phyloP scores from a whole-genome alignment of 108 stramenopile species.

The Discostella pseudostelligera region DNA sequence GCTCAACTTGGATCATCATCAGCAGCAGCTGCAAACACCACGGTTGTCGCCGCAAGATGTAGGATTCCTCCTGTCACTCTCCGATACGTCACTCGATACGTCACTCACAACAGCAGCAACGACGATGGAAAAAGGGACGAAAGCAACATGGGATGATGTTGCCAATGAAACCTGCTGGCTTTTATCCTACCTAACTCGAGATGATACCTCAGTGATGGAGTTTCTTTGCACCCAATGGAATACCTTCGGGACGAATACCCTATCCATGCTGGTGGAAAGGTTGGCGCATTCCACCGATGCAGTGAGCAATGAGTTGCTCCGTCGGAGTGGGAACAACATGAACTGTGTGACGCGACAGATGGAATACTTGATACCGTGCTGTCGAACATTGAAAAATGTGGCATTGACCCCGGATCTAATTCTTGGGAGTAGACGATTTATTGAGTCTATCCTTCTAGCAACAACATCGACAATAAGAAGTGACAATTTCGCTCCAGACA shows the following conservation, averaged over 20 bases:
- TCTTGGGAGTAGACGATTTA: conserved; percentile 3
- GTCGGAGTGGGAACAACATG: background rate
- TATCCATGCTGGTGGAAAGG: conserved; percentile 1
- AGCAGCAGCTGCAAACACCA: background rate
- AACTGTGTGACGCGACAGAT: background rate
- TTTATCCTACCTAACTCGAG: conserved; percentile 14
- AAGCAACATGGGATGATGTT: conserved; percentile 25
- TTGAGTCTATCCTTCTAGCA: conserved; percentile 5
- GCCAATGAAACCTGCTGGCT: conserved; percentile 42
- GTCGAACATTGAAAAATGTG: conserved; percentile 29
- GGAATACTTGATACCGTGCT: conserved; percentile 21
- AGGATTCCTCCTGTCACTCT: conserved; percentile 1
- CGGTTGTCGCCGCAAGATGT: conserved; percentile 7
- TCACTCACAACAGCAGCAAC: background rate
- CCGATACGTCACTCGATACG: background rate
- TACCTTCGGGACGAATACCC: background rate
- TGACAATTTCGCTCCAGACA: background rate
- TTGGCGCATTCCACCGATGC: conserved; percentile 21
- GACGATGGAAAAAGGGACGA: background rate
- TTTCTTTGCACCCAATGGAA: conserved; percentile 5
- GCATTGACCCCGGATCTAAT: conserved; percentile 1
- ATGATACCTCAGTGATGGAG: conserved; percentile 11
- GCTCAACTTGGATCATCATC: too few species aligned
- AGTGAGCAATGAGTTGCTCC: background rate
- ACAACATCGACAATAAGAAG: background rate